Evolutionary conservation across 2,329 filamentous ascomycete species (phyloP), one percentile per base, ranked within the genome.

Genomic region (Monosporascus sp.): DNA sequence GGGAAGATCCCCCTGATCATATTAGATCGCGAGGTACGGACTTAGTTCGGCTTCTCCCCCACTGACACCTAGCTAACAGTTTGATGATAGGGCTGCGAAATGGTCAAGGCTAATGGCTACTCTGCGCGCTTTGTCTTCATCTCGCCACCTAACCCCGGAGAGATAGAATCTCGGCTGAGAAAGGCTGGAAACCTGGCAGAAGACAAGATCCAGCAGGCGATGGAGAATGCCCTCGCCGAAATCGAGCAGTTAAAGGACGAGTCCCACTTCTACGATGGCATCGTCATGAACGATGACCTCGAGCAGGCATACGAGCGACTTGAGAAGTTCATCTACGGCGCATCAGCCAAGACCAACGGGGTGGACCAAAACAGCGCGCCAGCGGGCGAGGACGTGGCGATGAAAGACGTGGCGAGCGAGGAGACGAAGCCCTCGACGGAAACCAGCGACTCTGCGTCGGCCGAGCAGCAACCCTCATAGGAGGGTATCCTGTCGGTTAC

Each of bases 1-100:
- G 80, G 79, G 41, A 85, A 85, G 65, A 80, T 92, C 31, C 78
- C 83, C 2, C 59, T 86, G 3, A 73, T 84, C 58, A 72, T 77
- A 56, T 71, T 85, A 61, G 75, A 79, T 52, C 62, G 71, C 17
- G 75, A 82, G 64, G 82, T 83, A 73, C 70, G 73, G 65, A 35
- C 51, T 26, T 6, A 38, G 20, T 15, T 44, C 35, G 37, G 4
- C 26, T 35, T n/a, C 22, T 24, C 4, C 20, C 43, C 18, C 3
- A 38, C 28, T 15, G 2, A 11, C 22, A 8, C 31, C n/a, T 20
- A 50, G n/a, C 49, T 47, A 17, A 44, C 41, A 17, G 7, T 46
- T 4, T 9, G 31, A 35, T 35, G 31, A 35, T 47, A 84, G 81
- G 77, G 79, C 22, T 75, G 77, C 7, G 76, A 81, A 61, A 79